A percentile compares a stretch with the other conserved stretches of the same genome.
Evolutionary conservation across 2,329 filamentous ascomycete species (phyloP).

Genomic region (Ciborinia camelliae): DNA sequence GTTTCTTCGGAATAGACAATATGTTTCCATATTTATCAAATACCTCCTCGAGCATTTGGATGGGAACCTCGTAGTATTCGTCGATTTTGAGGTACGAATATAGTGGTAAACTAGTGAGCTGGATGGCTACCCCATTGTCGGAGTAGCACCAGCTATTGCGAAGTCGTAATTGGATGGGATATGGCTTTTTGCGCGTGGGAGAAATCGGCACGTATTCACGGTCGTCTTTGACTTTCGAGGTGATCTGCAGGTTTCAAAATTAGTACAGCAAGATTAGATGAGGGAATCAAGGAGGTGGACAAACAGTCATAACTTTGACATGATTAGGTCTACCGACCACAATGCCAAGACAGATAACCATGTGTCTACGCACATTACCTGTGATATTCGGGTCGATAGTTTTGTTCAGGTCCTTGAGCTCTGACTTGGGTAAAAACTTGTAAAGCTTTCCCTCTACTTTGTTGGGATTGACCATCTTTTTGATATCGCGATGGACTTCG

Average conservation of each 20-base stretch:
- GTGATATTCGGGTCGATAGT: not conserved
- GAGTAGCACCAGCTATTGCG: conserved; percentile 17
- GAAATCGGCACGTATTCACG: conserved; percentile 24
- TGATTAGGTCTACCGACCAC: not conserved
- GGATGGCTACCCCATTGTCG: not conserved
- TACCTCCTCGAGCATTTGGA: conserved; percentile 22
- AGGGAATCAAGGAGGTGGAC: not conserved
- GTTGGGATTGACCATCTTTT: not conserved
- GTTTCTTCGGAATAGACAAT: conserved; percentile 20
- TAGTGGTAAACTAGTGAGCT: conserved; percentile 11
- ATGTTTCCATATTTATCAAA: conserved; percentile 16
- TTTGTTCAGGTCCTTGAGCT: not conserved
- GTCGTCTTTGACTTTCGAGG: not conserved
- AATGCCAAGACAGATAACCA: not conserved
- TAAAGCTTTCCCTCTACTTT: not conserved
- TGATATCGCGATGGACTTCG: not conserved
- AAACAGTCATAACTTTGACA: not conserved
- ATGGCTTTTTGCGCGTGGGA: conserved; percentile 23
- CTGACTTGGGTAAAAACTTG: not conserved
- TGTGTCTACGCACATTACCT: not conserved
- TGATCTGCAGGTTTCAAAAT: not conserved
- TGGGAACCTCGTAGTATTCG: conserved; percentile 21
- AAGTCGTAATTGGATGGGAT: conserved; percentile 22
- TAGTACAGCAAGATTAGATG: too few relatives aligned
- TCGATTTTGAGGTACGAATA: conserved; percentile 24